Conservation (phyloP, 371 early-diverging fungal genomes). For the Mucor circinelloides region DNA sequence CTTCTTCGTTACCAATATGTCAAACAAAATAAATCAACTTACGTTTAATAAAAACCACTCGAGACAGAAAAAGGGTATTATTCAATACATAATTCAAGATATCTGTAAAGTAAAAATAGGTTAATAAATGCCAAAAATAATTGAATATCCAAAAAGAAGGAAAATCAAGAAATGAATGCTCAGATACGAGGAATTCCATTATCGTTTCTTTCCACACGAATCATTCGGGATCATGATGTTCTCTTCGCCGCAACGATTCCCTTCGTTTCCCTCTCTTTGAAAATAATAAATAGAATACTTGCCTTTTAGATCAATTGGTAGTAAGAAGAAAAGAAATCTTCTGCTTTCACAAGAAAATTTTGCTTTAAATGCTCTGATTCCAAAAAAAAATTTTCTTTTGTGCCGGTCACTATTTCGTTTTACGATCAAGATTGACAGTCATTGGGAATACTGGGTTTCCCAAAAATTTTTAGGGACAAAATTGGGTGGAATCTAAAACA, state of each 20-base stretch:
- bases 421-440: background rate
- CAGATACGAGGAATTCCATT: slow-evolving; percentile 48
- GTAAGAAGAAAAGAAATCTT: slow-evolving; percentile 1
- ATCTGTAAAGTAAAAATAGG: background rate
- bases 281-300: slow-evolving; percentile 14
- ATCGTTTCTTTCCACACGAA: slow-evolving; percentile 30
- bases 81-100: background rate
- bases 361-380: slow-evolving; percentile 4
- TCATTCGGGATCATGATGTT: slow-evolving; percentile 29
- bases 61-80: background rate
- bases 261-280: slow-evolving; percentile 2
- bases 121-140: background rate
- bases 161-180: slow-evolving; percentile 20
- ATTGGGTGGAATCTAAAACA: no score
- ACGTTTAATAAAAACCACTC: slow-evolving; percentile 16
- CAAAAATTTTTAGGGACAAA: no score
- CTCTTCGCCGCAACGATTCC: slow-evolving; percentile 25
- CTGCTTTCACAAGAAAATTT: background rate
- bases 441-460: no score
- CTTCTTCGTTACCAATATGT: slow-evolving; percentile 17
- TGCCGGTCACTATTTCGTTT: background rate
- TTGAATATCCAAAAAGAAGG: background rate
- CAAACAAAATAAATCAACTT: slow-evolving; percentile 12
- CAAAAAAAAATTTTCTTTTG: slow-evolving; percentile 13
- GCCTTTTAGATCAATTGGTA: slow-evolving; percentile 13